Conservation (phyloP, 495 filamentous ascomycete species). For the Aspergillus ostianus region DNA sequence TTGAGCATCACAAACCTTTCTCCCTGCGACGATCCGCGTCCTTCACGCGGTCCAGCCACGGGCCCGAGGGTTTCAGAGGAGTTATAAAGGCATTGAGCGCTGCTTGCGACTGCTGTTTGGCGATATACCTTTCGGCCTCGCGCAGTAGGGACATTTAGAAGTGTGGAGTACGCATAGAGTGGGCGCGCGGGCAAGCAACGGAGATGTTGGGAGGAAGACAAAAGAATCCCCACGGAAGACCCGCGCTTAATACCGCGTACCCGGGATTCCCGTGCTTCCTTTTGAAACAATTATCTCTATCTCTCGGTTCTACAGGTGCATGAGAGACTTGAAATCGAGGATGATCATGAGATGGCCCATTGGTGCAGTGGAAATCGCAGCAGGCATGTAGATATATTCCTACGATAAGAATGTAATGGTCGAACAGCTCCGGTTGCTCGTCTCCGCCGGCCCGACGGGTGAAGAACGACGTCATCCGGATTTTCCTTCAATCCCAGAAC, state of each 20-base stretch:
- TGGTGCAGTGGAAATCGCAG: too few relatives aligned
- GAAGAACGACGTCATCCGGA: slow-evolving; percentile 24
- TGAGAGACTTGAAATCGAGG: too few relatives aligned
- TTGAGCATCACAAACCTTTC: slow-evolving; percentile 28
- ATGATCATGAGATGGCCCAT: too few relatives aligned
- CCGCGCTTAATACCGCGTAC: too few relatives aligned
- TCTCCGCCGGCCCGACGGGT: slow-evolving; percentile 25
- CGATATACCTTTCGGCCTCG: slow-evolving; percentile 49
- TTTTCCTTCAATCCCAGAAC: slow-evolving; percentile 4
- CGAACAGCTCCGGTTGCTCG: background rate
- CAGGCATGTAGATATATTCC: too few relatives aligned
- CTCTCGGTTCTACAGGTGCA: too few relatives aligned
- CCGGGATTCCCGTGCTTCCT: too few relatives aligned
- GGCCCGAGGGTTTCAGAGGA: slow-evolving; percentile 29
- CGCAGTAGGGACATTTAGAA: slow-evolving; percentile 47
- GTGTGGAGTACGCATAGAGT: background rate
- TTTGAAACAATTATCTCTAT: background rate
- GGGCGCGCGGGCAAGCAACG: background rate
- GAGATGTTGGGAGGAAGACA: background rate
- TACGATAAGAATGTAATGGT: background rate
- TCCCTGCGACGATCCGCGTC: slow-evolving; percentile 41
- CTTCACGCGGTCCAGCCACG: slow-evolving; percentile 35
- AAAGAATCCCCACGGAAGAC: background rate
- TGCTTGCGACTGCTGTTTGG: slow-evolving; percentile 41
- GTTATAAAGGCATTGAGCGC: slow-evolving; percentile 49